Conservation (phyloP, 345 rosid species). For the Corymbia maculata region DNA sequence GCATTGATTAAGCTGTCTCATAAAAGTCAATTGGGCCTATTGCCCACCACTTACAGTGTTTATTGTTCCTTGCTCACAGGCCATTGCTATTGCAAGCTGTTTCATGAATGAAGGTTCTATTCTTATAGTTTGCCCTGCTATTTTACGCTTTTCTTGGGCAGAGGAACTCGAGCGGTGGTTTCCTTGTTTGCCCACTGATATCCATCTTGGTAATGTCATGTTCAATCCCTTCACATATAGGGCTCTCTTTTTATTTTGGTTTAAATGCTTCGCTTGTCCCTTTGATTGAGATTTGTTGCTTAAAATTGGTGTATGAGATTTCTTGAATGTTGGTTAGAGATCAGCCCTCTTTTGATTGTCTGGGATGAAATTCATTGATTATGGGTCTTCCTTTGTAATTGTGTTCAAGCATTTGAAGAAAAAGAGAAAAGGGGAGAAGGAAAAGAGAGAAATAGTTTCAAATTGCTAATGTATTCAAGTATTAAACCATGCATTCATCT, state of each 20-base stretch:
- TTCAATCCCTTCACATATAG: not conserved
- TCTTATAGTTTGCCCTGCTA: slow-evolving; percentile 92
- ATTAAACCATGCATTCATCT: not conserved
- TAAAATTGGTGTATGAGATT: not conserved
- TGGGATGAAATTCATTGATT: not conserved
- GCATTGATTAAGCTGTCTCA: not conserved
- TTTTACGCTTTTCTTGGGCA: slow-evolving; percentile 87
- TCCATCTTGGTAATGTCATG: slow-evolving; percentile 65
- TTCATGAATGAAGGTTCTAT: slow-evolving; percentile 68
- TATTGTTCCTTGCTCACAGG: slow-evolving; percentile 34
- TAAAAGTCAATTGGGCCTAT: not conserved
- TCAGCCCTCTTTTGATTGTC: not conserved
- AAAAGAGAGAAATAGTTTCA: not conserved
- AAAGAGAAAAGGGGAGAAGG: not conserved
- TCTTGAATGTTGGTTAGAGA: not conserved
- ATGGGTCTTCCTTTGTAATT: not conserved
- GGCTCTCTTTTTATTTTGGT: not conserved
- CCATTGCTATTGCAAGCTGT: slow-evolving; percentile 88
- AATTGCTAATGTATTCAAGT: not conserved
- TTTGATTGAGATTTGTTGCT: not conserved
- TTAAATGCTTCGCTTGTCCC: not conserved
- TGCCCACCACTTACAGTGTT: not conserved
- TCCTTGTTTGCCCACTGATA: slow-evolving; percentile 85
- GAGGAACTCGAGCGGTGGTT: slow-evolving; percentile 97
- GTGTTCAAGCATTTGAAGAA: not conserved